A percentile compares a stretch with the other conserved stretches of the same genome.
Conservation (phyloP, 2,329 filamentous ascomycete species). For the Aspergillus fructus region DNA sequence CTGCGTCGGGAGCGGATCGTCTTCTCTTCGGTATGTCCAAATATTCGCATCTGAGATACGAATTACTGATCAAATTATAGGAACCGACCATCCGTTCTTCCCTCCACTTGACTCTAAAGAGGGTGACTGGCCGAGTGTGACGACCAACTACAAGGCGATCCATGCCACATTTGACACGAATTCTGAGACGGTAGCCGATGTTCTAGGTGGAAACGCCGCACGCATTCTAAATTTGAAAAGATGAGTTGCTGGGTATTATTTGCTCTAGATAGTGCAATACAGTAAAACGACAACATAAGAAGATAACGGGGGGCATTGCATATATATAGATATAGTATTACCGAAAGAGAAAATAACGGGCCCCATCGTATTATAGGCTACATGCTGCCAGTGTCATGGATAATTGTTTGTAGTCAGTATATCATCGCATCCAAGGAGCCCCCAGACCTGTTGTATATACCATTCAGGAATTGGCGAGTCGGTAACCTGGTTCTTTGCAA, state of each 20-base stretch:
- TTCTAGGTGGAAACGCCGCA: constrained; percentile 47
- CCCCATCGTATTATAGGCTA: neutral
- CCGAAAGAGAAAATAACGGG: neutral
- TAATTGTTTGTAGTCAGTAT: constrained; percentile 19
- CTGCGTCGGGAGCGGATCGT: constrained; percentile 55
- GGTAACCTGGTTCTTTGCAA: neutral
- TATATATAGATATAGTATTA: constrained; percentile 3
- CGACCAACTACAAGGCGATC: constrained; percentile 48
- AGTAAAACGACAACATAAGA: neutral
- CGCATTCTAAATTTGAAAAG: constrained; percentile 40
- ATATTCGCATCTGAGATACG: neutral
- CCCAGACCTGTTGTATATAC: constrained; percentile 59
- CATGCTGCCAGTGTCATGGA: neutral
- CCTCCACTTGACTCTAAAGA: constrained; percentile 38
- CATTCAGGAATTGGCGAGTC: constrained; percentile 49
- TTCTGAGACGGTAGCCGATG: constrained; percentile 29
- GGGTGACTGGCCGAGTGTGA: constrained; percentile 47
- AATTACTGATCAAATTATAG: constrained; percentile 21
- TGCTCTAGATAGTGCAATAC: neutral
- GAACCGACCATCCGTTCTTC: constrained; percentile 49
- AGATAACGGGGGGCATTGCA: neutral
- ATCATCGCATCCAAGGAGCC: constrained; percentile 59
- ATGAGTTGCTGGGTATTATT: neutral
- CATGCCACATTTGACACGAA: constrained; percentile 35
- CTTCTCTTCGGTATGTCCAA: constrained; percentile 39